These are phyloP conservation scores for Trichoderma polysporum DNA, from an alignment of 2,329 filamentous ascomycete genomes.

Conservation along the genomic window DNA sequence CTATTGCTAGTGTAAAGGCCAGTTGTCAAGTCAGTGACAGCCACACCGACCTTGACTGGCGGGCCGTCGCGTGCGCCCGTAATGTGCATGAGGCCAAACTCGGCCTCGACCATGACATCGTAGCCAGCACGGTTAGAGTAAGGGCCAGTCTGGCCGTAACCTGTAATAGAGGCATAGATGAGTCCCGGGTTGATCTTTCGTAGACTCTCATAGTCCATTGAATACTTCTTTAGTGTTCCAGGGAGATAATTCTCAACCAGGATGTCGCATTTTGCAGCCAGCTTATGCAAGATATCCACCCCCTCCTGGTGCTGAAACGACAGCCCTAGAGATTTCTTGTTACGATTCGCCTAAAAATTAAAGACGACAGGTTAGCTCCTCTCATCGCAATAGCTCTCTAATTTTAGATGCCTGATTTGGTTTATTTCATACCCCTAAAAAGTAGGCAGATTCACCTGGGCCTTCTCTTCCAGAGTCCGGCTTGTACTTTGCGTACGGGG, in stretches of 20 bases:
- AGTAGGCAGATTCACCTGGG: constrained; percentile 92
- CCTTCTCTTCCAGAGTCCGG: constrained; percentile 59
- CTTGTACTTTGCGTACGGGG: constrained; percentile 82
- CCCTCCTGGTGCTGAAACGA: constrained; percentile 86
- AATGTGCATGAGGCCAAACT: constrained; percentile 98
- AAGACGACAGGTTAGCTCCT: not conserved
- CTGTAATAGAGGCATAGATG: constrained; percentile 95
- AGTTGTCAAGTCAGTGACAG: constrained; percentile 93
- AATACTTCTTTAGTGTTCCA: constrained; percentile 83
- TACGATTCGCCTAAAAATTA: constrained; percentile 75
- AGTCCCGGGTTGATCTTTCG: constrained; percentile 78
- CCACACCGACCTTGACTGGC: constrained; percentile 95
- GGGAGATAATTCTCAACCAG: constrained; percentile 97
- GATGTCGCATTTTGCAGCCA: constrained; percentile 83
- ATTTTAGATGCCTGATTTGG: not conserved
- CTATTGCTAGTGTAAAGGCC: constrained; percentile 93
- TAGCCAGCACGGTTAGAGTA: constrained; percentile 87
- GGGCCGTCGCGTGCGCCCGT: constrained; percentile 84
- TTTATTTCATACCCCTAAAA: constrained; percentile 64
- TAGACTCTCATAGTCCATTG: constrained; percentile 82
- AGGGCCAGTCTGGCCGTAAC: constrained; percentile 93
- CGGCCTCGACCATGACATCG: constrained; percentile 99
- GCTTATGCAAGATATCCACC: constrained; percentile 80
- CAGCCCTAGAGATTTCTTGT: constrained; percentile 90
- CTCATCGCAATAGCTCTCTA: not conserved